phyloP scores from a whole-genome alignment of 2,329 filamentous ascomycete genomes.

The Colletotrichum filicis region DNA sequence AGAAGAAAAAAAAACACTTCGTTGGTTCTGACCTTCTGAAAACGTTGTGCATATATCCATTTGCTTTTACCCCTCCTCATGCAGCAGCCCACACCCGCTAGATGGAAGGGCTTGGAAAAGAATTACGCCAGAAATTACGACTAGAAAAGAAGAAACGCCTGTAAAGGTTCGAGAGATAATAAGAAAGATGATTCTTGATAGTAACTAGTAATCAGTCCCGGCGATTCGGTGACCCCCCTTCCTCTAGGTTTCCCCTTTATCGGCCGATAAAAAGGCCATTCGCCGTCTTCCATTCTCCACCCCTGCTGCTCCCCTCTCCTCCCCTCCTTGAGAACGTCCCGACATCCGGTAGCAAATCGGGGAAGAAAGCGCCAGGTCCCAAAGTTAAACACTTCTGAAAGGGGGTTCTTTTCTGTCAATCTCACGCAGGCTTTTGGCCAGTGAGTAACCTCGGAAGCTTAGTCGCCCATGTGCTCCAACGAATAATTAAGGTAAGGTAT shows the following conservation, averaged over 20 bases:
- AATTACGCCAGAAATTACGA: conserved; percentile 1
- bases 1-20: neutral
- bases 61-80: conserved; percentile 12
- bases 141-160: neutral
- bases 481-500: neutral
- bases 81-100: conserved; percentile 13
- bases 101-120: neutral
- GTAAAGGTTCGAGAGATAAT: neutral
- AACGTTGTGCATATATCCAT: conserved; percentile 1
- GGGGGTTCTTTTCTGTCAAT: conserved; percentile 11
- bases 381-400: neutral
- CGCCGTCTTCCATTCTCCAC: neutral
- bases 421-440: neutral
- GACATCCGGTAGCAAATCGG: conserved; percentile 28
- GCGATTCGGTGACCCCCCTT: neutral
- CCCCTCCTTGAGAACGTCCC: neutral
- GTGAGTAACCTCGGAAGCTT: neutral
- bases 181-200: neutral
- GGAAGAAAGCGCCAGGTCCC: conserved; percentile 15
- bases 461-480: neutral
- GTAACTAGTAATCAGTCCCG: neutral
- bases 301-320: neutral
- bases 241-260: neutral
- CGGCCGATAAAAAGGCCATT: neutral
- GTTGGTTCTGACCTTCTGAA: conserved; percentile 6